A percentile compares a stretch with the other conserved stretches of the same genome.
These are phyloP conservation scores for Aspergillus vadensis DNA, from an alignment of 2,329 filamentous ascomycete genomes.

Conservation along the genomic window DNA sequence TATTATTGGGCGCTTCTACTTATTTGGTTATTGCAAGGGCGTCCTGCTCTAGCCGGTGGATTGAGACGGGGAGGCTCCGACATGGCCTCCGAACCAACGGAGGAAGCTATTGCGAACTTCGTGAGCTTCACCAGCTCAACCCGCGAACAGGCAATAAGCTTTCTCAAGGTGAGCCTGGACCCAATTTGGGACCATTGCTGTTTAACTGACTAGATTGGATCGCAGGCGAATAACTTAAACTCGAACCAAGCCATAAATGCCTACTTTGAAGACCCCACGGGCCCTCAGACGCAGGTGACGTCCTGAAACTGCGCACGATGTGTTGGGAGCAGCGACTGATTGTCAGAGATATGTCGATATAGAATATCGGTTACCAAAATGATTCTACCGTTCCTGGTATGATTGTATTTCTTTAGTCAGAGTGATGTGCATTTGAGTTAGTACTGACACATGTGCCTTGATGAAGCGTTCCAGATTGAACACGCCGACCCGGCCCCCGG, in stretches of 20 bases:
- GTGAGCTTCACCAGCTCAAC: conserved; percentile 44
- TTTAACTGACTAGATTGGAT: conserved; percentile 16
- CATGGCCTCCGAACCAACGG: conserved; percentile 43
- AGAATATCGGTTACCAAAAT: conserved; percentile 27
- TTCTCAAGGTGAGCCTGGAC: conserved; percentile 39
- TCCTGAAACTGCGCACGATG: not conserved
- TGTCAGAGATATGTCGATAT: conserved; percentile 10
- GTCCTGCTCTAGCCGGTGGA: not conserved
- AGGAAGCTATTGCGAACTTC: conserved; percentile 45
- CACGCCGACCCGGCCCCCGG: conserved; percentile 39
- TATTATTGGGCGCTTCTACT: not conserved
- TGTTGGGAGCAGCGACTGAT: conserved; percentile 10
- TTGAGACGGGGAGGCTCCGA: conserved; percentile 6
- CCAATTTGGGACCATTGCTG: not conserved
- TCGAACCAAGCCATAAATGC: conserved; percentile 51
- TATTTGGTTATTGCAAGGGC: not conserved
- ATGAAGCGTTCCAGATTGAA: conserved; percentile 42
- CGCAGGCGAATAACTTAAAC: conserved; percentile 49
- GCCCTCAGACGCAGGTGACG: conserved; percentile 36
- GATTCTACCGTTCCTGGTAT: conserved; percentile 31
- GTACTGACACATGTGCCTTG: conserved; percentile 9
- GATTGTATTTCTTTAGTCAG: conserved; percentile 1
- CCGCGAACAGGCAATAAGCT: conserved; percentile 43
- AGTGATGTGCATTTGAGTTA: conserved; percentile 2
- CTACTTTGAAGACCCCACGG: conserved; percentile 49